Percentiles rank a stretch among this genome's conserved stretches.
Conservation (phyloP, 2,329 filamentous ascomycete species). For the Trichoderma polysporum region DNA sequence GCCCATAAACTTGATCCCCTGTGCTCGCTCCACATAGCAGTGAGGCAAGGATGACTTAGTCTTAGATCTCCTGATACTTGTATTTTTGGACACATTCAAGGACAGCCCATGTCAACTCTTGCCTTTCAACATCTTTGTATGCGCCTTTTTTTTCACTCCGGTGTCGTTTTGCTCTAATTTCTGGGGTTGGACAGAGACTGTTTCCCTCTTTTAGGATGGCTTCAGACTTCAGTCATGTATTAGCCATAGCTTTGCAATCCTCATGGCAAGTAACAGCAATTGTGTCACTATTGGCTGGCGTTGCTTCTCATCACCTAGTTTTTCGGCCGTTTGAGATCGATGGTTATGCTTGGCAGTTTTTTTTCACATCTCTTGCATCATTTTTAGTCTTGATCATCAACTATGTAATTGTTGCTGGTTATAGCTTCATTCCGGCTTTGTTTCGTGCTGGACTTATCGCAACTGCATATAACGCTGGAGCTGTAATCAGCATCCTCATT, state of each 20-base stretch:
- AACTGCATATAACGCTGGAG: constrained; percentile 7
- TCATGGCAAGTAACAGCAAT: neutral
- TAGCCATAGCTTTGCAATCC: neutral
- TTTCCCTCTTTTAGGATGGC: neutral
- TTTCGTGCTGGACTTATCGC: neutral
- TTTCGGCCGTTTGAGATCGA: constrained; percentile 11
- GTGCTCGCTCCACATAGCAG: neutral
- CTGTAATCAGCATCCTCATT: constrained; percentile 25
- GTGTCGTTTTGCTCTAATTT: neutral
- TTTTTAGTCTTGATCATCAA: neutral
- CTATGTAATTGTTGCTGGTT: neutral
- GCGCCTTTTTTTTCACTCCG: neutral
- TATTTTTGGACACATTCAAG: neutral
- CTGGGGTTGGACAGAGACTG: neutral
- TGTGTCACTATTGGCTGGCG: neutral
- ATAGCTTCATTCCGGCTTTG: neutral
- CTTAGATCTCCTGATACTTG: too few species aligned
- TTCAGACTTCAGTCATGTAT: neutral
- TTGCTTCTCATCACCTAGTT: neutral
- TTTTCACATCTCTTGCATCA: neutral
- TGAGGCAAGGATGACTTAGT: neutral
- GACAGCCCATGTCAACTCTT: neutral
- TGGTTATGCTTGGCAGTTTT: neutral
- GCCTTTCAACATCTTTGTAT: neutral
- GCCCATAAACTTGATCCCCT: neutral